phyloP scores from a whole-genome alignment of 2,329 filamentous ascomycete species.

The Talaromyces verruculosus region DNA sequence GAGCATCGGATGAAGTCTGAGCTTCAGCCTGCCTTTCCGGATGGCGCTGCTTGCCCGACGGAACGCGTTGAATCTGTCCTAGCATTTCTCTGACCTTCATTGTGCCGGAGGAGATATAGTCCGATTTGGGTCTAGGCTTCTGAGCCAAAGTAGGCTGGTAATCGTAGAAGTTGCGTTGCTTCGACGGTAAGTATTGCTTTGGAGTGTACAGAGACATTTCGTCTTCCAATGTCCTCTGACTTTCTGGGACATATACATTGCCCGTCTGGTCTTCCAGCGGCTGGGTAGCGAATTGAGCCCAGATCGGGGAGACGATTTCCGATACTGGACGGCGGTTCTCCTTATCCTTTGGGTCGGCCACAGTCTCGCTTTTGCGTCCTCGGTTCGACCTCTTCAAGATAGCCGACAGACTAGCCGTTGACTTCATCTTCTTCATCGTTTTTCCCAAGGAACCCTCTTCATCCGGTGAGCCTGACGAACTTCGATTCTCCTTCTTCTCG shows the following conservation, averaged over 20 bases:
- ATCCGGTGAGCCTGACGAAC: slow-evolving; percentile 25
- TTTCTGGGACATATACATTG: slow-evolving; percentile 47
- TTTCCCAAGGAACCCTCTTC: slow-evolving; percentile 34
- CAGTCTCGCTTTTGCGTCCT: slow-evolving; percentile 60
- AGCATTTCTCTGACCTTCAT: slow-evolving; percentile 42
- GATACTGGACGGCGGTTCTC: slow-evolving; percentile 72
- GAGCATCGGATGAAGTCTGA: slow-evolving; percentile 36
- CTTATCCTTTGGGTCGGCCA: slow-evolving; percentile 64
- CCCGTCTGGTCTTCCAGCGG: slow-evolving; percentile 34
- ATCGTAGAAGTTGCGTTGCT: slow-evolving; percentile 62
- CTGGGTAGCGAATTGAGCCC: slow-evolving; percentile 67
- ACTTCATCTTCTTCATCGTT: slow-evolving; percentile 71
- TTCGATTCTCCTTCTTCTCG: slow-evolving; percentile 45
- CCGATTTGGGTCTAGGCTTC: slow-evolving; percentile 55
- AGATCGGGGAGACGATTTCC: slow-evolving; percentile 67
- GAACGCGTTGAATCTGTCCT: slow-evolving; percentile 29
- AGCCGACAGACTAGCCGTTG: slow-evolving; percentile 74
- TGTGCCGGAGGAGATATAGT: slow-evolving; percentile 44
- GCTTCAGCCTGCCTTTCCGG: slow-evolving; percentile 27
- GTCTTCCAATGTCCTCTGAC: slow-evolving; percentile 49
- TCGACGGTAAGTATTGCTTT: slow-evolving; percentile 59
- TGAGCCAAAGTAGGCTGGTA: slow-evolving; percentile 48
- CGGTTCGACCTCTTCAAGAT: slow-evolving; percentile 74
- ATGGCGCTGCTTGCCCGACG: slow-evolving; percentile 28
- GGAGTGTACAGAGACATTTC: slow-evolving; percentile 62